phyloP scores from a whole-genome alignment of 2,329 filamentous ascomycete species.

The Dactylellina haptotyla region DNA sequence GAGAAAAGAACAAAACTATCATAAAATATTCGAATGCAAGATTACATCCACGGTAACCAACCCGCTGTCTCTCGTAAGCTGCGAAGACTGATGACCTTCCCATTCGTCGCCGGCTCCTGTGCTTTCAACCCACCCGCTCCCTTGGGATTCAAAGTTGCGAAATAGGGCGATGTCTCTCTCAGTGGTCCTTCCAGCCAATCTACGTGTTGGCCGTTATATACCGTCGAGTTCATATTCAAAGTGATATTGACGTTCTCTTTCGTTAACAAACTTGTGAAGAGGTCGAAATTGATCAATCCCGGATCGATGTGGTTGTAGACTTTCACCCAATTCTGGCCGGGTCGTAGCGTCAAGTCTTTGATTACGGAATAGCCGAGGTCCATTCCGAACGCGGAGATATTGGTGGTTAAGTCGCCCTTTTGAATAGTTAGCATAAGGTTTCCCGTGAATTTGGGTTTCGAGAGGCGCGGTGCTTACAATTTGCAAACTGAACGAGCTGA shows the following conservation, averaged over 20 bases:
- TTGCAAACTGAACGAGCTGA: slow-evolving; percentile 71
- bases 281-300: slow-evolving; percentile 62
- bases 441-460: not conserved
- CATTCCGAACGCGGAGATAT: slow-evolving; percentile 67
- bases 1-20: too few species aligned
- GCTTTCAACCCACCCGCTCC: not conserved
- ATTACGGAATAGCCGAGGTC: slow-evolving; percentile 69
- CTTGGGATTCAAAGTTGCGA: slow-evolving; percentile 25
- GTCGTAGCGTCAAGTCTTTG: slow-evolving; percentile 69
- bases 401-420: slow-evolving; percentile 72
- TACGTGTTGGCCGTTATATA: slow-evolving; percentile 54
- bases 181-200: slow-evolving; percentile 57
- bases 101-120: not conserved
- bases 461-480: slow-evolving; percentile 68
- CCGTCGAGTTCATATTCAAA: slow-evolving; percentile 55
- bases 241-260: slow-evolving; percentile 45
- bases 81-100: too few species aligned
- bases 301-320: slow-evolving; percentile 68
- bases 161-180: slow-evolving; percentile 32
- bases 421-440: not conserved
- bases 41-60: too few species aligned
- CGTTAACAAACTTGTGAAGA: slow-evolving; percentile 59
- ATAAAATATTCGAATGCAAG: too few species aligned
- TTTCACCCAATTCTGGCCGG: slow-evolving; percentile 69
- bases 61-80: too few species aligned